Base-by-base conservation (phyloP, 371 early-diverging fungal genomes). In the Syncephalastrum monosporum region DNA sequence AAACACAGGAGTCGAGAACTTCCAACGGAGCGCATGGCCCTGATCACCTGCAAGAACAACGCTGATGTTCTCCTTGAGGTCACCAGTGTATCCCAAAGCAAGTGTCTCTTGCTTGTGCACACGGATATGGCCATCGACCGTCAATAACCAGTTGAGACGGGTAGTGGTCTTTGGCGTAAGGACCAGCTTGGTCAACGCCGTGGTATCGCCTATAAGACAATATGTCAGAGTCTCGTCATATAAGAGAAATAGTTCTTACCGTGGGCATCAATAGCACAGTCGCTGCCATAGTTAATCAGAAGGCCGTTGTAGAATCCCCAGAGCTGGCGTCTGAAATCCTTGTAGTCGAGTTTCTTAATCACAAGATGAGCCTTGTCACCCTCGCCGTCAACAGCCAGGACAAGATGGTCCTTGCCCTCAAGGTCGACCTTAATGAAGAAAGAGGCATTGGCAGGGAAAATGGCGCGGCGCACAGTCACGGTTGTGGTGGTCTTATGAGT, bases 231-330 rank as follows among this genome's bases (percentile, higher is more conserved):
- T 47, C 46, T 42, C 27, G 3, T 45, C 44, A 21, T 44, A 24
- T 13, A n/a, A 16, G 8, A 19, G 38, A 14, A 46, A 21, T 25
- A 3, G 7, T 38, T 50, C 44, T 57, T 69, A 74, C 77, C 77
- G 53, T 69, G 46, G 25, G 74, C 50, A 42, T 63, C 68, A 38
- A 83, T 60, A 2, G 75, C 79, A 59, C 63, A 61, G 14, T 73
- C 70, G 52, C 61, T 77, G 17, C 77, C 78, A 58, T 79, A 81
- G 45, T 83, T 83, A 59, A 78, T 72, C 56, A 83, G 58, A 56
- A 69, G 71, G 50, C 79, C 79, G 53, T 78, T 65, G 19, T 71
- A 70, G 52, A 68, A 79, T 45, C 76, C 72, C 83, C 83, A 83
- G n/a, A 83, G 65, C 57, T 81, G 83, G 24, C 50, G 43, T 24